Evolutionary conservation across 2,329 filamentous ascomycete species (phyloP), one percentile per base, ranked within the genome.

Genomic region (Epichloe gansuensis): DNA sequence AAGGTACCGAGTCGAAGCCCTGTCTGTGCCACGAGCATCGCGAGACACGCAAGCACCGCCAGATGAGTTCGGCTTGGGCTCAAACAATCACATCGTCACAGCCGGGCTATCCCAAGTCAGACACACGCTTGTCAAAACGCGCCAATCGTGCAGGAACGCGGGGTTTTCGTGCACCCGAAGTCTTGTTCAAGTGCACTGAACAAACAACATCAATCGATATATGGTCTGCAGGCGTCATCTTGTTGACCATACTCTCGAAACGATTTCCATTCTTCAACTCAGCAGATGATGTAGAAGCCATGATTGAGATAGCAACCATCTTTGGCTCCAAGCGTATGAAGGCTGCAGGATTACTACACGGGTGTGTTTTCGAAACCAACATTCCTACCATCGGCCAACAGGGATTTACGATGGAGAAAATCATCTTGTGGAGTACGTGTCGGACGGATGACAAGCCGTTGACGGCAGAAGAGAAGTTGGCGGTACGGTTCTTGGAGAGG

Each of bases 191-290:
- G 69, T 98, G 93, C 71, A 96, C 91, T 0, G 86, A 90, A 57
- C 93, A 98, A 67, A 94, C 86, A 4, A 91, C 87, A 44, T 86
- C 91, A 60, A 93, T 98, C 60, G 93, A 98, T 66, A 86, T 98
- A 59, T 98, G 93, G 93, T 95, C 89, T 25, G 91, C 85, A 0
- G 93, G 93, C 43, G 91, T 98, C n/a, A 95, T 98, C 52, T 77
- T 98, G 2, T 75, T 98, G n/a, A 98, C 93, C 0, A 86, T 98
- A 57, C 75, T 98, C 13, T 91, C 88, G 42, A 86, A 86, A 53
- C 83, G 93, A 4, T 98, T 98, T 62, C 93, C 93, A 1, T 98
- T 98, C 70, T 98, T 98, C 76, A 96, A 98, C 70, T 95, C 88
- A 46, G 86, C 90, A n/a, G 93, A 98, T 66, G 93, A 98, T 62